Base-by-base conservation (phyloP, 495 filamentous ascomycete genomes). In the Hamigera avellanea region DNA sequence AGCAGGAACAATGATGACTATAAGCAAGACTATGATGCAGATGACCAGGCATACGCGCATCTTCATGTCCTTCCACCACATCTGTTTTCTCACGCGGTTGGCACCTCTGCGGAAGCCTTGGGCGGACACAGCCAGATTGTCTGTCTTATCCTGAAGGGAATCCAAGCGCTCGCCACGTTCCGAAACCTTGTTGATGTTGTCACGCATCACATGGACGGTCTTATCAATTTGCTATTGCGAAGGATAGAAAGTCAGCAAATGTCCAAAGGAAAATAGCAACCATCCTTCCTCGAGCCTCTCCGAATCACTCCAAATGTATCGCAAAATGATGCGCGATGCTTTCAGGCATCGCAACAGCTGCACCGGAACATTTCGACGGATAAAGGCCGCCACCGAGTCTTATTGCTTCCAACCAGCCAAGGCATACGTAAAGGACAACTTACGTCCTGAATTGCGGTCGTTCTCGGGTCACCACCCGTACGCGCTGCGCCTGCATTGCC, bases 51-150 rank as follows among this genome's bases (percentile, higher is more conserved):
- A 96, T 66, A 95, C 91, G 52, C 89, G 78, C 91, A 96, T 99
- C 74, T 94, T 95, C 86, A 96, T 95, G 60, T 98, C 89, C 75
- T 88, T 83, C 82, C 78, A 82, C 78, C 77, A 86, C 80, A 95
- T 93, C 56, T 86, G 69, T 74, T 95, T 96, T 48, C 89, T 76
- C 39, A 96, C 89, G 45, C 84, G 73, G 65, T 95, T 96, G 50
- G 91, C 91, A 40, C 91, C 87, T 38, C 86, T 78, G 48, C 88
- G 85, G 74, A 98, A 98, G 34, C 83, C 83, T 59, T 93, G 86
- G 40, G 91, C 87, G 21, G 84, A 88, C 39, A 75, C 70, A 27
- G 85, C 83, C 43, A 99, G 75, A 60, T 89, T 86, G 66, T 94
- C 86, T 40, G 93, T 93, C 75, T 95, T 95, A 59, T 93, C 80